Evolutionary conservation across 1,139 yeast species (phyloP).

Genomic region (Kodamaea derodonti): DNA sequence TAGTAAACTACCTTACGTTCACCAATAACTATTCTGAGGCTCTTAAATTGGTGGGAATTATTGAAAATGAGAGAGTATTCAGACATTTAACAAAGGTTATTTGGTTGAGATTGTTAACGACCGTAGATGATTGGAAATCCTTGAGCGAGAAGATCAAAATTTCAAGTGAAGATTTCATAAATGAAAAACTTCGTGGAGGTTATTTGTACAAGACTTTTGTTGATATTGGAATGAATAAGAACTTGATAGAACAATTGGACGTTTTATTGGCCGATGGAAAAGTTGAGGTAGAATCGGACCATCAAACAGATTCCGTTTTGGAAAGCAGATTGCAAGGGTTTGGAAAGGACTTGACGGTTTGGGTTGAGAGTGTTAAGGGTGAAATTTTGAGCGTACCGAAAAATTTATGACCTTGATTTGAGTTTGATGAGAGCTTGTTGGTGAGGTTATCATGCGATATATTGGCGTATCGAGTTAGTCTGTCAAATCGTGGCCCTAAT

Average conservation of each 20-base stretch:
- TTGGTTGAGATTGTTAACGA: conserved; percentile 59
- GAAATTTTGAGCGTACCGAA: too few relatives aligned
- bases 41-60: conserved; percentile 28
- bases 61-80: conserved; percentile 23
- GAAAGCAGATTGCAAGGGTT: conserved; percentile 45
- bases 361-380: conserved; percentile 15
- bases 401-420: too few relatives aligned
- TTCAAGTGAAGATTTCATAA: conserved; percentile 39
- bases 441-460: too few relatives aligned
- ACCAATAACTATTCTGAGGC: conserved; percentile 34
- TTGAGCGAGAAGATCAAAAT: conserved; percentile 31
- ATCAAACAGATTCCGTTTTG: background rate
- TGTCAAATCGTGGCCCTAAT: too few relatives aligned
- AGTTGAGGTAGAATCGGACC: conserved; percentile 2
- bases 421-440: too few relatives aligned
- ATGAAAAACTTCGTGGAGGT: conserved; percentile 38
- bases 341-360: conserved; percentile 25
- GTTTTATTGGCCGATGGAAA: conserved; percentile 7
- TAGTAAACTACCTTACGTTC: conserved; percentile 58
- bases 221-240: conserved; percentile 9
- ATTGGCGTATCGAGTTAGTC: too few relatives aligned
- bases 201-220: conserved; percentile 44
- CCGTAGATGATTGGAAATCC: conserved; percentile 56
- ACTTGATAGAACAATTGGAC: conserved; percentile 12
- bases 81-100: conserved; percentile 30